Evolutionary conservation across 2,329 filamentous ascomycete species (phyloP), one percentile per base, ranked within the genome.

Genomic region (Alternaria longipes): DNA sequence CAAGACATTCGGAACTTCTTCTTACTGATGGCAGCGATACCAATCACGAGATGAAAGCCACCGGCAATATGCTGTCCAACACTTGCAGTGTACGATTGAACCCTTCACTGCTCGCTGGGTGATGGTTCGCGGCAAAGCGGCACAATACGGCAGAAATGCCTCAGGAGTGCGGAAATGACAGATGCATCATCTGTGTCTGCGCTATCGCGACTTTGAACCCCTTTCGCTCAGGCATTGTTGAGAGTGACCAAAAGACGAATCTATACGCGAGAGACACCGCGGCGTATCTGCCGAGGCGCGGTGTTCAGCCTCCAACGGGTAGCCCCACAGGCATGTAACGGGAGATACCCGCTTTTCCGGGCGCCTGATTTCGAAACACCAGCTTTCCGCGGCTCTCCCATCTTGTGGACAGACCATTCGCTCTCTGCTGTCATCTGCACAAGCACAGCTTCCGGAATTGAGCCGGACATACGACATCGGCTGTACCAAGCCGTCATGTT

Each of bases 311-410:
- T 60, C 30, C 46, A 57, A 60, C 49, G 50, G 42, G 49, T 41
- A 16, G 56, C 62, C 49, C 59, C 59, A 67, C 64, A 34, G 50
- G 5, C 30, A 40, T 61, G 68, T 65, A 64, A 66, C 62, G 50
- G 59, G 26, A 49, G 34, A 26, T 59, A 36, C 47, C 64, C 64
- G 52, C 65, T 58, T 57, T 60, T 58, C 12, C 50, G 46, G 53
- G 64, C 67, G 65, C 63, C 54, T 64, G 50, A 62, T 55, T 45
- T 65, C 64, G 52, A 71, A 67, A 69, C 65, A 64, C 60, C 59
- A 59, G 11, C 38, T 42, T 59, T 44, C 59, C 56, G 45, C 64
- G 54, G 55, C 55, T 52, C 53, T 59, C 40, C 51, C 56, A 59
- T 53, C 56, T 55, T 50, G 12, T 22, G 26, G 32, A 34, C 20